Evolutionary conservation across 345 rosid species (phyloP).

Genomic region (Erucastrum elatum): DNA sequence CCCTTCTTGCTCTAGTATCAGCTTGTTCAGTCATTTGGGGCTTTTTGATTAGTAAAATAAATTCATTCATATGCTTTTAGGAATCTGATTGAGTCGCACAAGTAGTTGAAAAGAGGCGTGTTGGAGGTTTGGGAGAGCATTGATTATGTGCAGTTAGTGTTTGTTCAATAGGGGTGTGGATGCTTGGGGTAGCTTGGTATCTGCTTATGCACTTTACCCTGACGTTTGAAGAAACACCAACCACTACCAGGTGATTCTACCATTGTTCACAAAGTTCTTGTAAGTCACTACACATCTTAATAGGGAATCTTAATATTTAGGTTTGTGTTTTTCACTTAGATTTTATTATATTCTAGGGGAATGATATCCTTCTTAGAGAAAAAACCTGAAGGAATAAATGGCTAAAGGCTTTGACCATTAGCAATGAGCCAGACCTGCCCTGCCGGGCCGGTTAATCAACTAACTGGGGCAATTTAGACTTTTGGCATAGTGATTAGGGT

Average conservation of each 20-base stretch:
- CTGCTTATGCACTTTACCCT: constrained; percentile 64
- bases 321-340: not conserved
- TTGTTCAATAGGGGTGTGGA: constrained; percentile 60
- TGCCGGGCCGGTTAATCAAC: not conserved
- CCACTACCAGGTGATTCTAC: not conserved
- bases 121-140: constrained; percentile 53
- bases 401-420: not conserved
- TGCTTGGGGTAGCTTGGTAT: constrained; percentile 69
- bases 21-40: constrained; percentile 47
- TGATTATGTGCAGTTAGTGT: constrained; percentile 41
- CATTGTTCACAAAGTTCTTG: not conserved
- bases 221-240: constrained; percentile 27
- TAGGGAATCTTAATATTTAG: not conserved
- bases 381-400: too few relatives aligned
- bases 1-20: constrained; percentile 57
- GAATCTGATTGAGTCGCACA: constrained; percentile 46
- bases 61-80: constrained; percentile 57
- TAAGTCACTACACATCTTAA: constrained; percentile 1
- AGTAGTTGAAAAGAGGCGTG: constrained; percentile 61
- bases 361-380: not conserved
- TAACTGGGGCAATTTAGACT: not conserved
- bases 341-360: not conserved
- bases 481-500: constrained; percentile 9
- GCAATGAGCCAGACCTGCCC: not conserved
- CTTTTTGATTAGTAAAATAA: constrained; percentile 48